Evolutionary conservation across 805 yeast species (phyloP), one percentile per base, ranked within the genome.

Genomic region (Pichia pseudocactophila): DNA sequence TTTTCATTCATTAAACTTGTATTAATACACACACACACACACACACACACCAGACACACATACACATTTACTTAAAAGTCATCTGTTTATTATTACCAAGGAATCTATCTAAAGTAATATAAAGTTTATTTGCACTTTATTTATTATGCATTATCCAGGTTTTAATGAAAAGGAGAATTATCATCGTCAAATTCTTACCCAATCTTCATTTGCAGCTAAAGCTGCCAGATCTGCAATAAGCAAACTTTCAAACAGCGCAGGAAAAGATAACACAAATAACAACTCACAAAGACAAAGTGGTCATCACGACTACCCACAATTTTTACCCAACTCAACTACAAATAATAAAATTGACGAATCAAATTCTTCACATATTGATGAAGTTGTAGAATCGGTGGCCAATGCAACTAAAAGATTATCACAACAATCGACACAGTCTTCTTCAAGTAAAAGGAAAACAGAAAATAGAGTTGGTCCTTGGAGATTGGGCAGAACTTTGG

Each of bases 401-500:
- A 59, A 60, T 42, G 68, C 68, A 18, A 59, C 58, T 16, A 64
- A 64, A 41, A 43, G 68, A 39, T 54, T 64, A 8, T 59, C 65
- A 6, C 60, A 58, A 56, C 53, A 79, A 57, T 62, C 80, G 64
- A 57, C 62, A 6, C 50, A 50, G 12, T 59, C 64, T 4, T 48
- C 52, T 26, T 53, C 56, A 34, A 44, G 46, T 16, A 64, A 63
- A 48, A 45, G 65, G 13, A 62, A 61, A 41, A 60, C 64, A 3
- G 66, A 64, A 45, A 64, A 63, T 45, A 53, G 56, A 46, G 81
- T 84, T 19, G 94, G 94, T 1, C 94, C 94, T 13, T 84, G 94
- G 94, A 73, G 73, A 50, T 65, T 84, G 41, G 92, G 92, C 16
- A 76, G 78, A 54, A 81, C 90, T 4, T 62, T 84, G 40, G 94